Percentiles rank a stretch among this genome's conserved stretches.
phyloP scores from a whole-genome alignment of 495 filamentous ascomycete genomes.

The Penicillium paradoxum region DNA sequence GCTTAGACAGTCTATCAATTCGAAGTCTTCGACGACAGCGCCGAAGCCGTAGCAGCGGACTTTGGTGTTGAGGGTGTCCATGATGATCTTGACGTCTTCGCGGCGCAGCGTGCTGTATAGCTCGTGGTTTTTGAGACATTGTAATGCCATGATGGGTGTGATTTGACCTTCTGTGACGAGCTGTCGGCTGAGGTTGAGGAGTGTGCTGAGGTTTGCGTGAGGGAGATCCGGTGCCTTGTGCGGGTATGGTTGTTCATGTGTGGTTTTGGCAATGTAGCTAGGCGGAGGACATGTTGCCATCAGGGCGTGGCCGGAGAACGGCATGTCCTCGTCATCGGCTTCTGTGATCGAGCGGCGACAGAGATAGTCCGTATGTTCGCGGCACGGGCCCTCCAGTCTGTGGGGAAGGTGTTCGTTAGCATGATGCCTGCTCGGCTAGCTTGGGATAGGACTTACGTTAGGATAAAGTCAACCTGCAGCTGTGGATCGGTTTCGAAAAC shows the following conservation, averaged over 20 bases:
- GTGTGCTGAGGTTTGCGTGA: conserved; percentile 66
- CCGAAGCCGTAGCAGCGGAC: conserved; percentile 92
- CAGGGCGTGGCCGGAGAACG: conserved; percentile 73
- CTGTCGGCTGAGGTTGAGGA: conserved; percentile 78
- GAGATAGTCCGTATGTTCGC: conserved; percentile 80
- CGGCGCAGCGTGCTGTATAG: conserved; percentile 56
- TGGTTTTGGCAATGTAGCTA: conserved; percentile 42
- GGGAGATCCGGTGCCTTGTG: conserved; percentile 50
- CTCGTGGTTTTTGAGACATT: conserved; percentile 69
- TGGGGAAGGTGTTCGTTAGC: conserved; percentile 14
- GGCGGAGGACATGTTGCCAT: conserved; percentile 84
- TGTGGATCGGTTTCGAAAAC: conserved; percentile 74
- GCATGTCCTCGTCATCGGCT: conserved; percentile 46
- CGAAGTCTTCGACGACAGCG: conserved; percentile 69
- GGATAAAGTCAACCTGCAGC: conserved; percentile 90
- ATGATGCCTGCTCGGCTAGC: neutral
- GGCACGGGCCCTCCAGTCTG: conserved; percentile 92
- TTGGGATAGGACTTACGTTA: conserved; percentile 64
- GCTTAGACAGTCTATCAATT: conserved; percentile 79
- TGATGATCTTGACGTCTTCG: conserved; percentile 68
- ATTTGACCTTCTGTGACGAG: conserved; percentile 88
- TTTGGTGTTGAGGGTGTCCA: conserved; percentile 68
- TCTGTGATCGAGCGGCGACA: conserved; percentile 45
- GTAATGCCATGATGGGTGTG: conserved; percentile 95
- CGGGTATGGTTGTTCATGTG: conserved; percentile 37